phyloP scores from a whole-genome alignment of 495 filamentous ascomycete species.

The Hypoxylon fuscum region DNA sequence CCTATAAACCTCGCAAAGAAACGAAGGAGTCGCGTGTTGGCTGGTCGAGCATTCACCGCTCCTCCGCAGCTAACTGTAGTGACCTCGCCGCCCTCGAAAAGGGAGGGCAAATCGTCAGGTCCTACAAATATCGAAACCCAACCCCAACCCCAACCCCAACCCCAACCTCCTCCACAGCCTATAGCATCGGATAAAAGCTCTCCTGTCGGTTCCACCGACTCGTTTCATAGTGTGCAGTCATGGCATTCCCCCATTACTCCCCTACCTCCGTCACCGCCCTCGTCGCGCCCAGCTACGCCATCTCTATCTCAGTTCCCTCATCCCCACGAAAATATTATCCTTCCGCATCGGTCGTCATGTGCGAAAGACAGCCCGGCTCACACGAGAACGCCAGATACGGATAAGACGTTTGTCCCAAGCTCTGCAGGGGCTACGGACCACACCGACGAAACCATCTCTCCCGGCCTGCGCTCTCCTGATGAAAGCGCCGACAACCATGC shows the following conservation, averaged over 20 bases:
- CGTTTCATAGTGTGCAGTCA: constrained; percentile 67
- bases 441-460: constrained; percentile 16
- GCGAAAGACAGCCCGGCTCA: constrained; percentile 52
- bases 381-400: constrained; percentile 52
- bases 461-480: constrained; percentile 11
- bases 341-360: constrained; percentile 37
- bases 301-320: constrained; percentile 41
- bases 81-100: constrained; percentile 45
- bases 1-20: constrained; percentile 35
- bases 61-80: constrained; percentile 47
- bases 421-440: constrained; percentile 20
- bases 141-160: no score
- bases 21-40: constrained; percentile 40
- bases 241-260: constrained; percentile 61
- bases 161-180: constrained; percentile 21
- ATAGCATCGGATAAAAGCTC: constrained; percentile 36
- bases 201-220: constrained; percentile 46
- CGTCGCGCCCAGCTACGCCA: constrained; percentile 53
- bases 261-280: constrained; percentile 58
- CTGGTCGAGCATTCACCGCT: constrained; percentile 48
- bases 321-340: constrained; percentile 45
- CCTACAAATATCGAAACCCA: constrained; percentile 12
- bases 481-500: constrained; percentile 5
- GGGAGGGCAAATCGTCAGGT: neutral
- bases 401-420: constrained; percentile 22